phyloP scores from a whole-genome alignment of 2,329 filamentous ascomycete species.

The Xylariaceae sp. region DNA sequence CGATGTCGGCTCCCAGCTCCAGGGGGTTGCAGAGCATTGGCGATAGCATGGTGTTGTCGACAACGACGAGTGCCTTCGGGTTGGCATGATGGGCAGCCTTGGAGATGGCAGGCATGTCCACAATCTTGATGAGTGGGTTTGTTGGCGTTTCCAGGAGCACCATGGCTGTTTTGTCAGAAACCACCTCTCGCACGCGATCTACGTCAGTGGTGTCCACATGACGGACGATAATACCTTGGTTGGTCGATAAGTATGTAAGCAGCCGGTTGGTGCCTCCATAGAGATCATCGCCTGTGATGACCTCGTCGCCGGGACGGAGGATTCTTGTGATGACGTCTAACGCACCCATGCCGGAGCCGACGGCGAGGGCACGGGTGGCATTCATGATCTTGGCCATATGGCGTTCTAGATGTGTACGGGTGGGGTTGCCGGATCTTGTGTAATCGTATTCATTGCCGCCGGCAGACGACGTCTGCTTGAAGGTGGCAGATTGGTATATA shows the following conservation, averaged over 20 bases:
- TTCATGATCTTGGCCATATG: slow-evolving; percentile 99
- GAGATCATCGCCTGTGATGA: slow-evolving; percentile 93
- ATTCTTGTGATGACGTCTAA: slow-evolving; percentile 93
- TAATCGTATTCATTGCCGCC: slow-evolving; percentile 96
- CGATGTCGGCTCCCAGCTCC: slow-evolving; percentile 90
- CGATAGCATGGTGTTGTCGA: slow-evolving; percentile 99
- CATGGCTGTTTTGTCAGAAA: slow-evolving; percentile 86
- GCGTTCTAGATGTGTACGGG: slow-evolving; percentile 89
- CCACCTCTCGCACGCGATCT: slow-evolving; percentile 64
- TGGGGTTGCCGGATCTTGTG: slow-evolving; percentile 95
- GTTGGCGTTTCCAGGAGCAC: slow-evolving; percentile 94
- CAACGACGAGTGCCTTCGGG: slow-evolving; percentile 76
- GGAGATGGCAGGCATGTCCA: slow-evolving; percentile 82
- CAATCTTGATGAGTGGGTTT: slow-evolving; percentile 97
- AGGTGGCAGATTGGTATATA: slow-evolving; percentile 97
- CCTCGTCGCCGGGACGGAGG: slow-evolving; percentile 89
- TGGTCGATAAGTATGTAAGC: slow-evolving; percentile 84
- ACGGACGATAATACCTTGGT: slow-evolving; percentile 89
- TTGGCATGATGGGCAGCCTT: slow-evolving; percentile 74
- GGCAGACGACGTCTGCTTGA: slow-evolving; percentile 82
- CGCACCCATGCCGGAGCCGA: slow-evolving; percentile 96
- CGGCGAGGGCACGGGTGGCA: slow-evolving; percentile 83
- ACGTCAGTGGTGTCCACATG: slow-evolving; percentile 91
- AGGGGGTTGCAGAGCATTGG: slow-evolving; percentile 92
- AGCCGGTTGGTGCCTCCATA: slow-evolving; percentile 95